These are phyloP conservation scores for Antrodiella citrinella DNA, from an alignment of 768 basidiomycete genomes.

Conservation along the genomic window DNA sequence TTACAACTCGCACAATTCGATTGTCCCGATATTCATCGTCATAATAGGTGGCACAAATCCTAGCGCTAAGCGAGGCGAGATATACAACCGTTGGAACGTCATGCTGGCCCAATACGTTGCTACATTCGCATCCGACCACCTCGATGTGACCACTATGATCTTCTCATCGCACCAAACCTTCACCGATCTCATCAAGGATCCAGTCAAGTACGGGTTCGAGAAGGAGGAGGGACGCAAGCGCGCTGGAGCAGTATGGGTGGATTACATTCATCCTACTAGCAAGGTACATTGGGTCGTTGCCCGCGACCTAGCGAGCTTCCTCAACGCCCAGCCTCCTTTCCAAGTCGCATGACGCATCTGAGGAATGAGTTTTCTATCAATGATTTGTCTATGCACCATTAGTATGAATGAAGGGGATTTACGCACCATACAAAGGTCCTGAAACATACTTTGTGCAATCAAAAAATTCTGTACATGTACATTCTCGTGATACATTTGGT, in stretches of 20 bases:
- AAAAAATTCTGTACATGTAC: too few species aligned
- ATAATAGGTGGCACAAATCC: not conserved
- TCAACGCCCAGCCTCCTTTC: too few species aligned
- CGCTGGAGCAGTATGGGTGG: conserved; percentile 41
- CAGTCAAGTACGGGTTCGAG: conserved; percentile 31
- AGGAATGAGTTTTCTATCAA: too few species aligned
- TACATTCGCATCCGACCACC: conserved; percentile 31
- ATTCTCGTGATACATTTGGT: too few species aligned
- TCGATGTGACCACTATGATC: conserved; percentile 38
- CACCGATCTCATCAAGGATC: conserved; percentile 38
- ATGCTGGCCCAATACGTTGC: conserved; percentile 24
- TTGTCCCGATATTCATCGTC: not conserved
- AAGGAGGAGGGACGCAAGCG: conserved; percentile 24
- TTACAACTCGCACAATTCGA: not conserved
- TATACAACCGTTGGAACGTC: conserved; percentile 37
- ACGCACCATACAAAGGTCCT: too few species aligned
- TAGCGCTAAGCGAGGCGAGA: not conserved
- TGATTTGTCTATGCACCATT: too few species aligned
- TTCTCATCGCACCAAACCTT: conserved; percentile 44
- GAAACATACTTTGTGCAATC: too few species aligned
- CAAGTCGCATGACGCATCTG: too few species aligned
- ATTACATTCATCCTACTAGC: conserved; percentile 46
- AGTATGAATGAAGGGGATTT: too few species aligned
- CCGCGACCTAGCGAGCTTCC: conserved; percentile 16
- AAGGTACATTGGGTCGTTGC: conserved; percentile 42